These are phyloP conservation scores for Cadophora gregata DNA, from an alignment of 2,329 filamentous ascomycete species.

Conservation along the genomic window DNA sequence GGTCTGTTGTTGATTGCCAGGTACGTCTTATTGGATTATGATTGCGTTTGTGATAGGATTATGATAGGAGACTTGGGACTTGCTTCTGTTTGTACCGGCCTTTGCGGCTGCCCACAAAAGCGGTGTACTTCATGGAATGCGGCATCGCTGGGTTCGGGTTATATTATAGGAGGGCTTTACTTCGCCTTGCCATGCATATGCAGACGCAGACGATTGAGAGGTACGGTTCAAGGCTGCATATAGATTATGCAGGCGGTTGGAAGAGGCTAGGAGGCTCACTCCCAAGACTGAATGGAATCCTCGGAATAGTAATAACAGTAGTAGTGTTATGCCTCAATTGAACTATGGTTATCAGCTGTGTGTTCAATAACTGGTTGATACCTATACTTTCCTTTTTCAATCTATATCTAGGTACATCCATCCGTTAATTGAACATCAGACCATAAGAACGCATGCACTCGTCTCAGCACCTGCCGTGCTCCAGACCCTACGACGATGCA, in stretches of 20 bases:
- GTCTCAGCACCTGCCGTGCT: background rate
- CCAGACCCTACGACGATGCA: conserved; percentile 8
- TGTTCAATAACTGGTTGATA: background rate
- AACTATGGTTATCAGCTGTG: conserved; percentile 9
- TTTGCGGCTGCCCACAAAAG: background rate
- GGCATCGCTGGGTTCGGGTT: background rate
- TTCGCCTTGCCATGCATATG: background rate
- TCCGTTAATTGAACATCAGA: background rate
- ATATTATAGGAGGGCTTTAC: background rate
- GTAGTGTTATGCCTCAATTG: conserved; percentile 1
- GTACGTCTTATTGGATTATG: background rate
- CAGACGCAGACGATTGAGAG: conserved; percentile 1
- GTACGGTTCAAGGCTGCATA: conserved; percentile 15
- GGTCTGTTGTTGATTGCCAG: background rate
- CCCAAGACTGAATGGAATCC: background rate
- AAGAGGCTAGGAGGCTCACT: conserved; percentile 9
- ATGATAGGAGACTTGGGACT: background rate
- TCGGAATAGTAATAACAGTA: background rate
- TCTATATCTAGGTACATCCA: too few species aligned
- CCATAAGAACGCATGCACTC: background rate
- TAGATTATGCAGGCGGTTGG: conserved; percentile 24
- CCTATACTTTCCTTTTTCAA: too few species aligned
- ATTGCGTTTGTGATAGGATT: background rate
- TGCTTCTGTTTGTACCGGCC: background rate
- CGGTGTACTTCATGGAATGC: conserved; percentile 2